Evolutionary conservation across 2,329 filamentous ascomycete genomes (phyloP), one percentile per base, ranked within the genome.

Genomic region (Fusarium buharicum): DNA sequence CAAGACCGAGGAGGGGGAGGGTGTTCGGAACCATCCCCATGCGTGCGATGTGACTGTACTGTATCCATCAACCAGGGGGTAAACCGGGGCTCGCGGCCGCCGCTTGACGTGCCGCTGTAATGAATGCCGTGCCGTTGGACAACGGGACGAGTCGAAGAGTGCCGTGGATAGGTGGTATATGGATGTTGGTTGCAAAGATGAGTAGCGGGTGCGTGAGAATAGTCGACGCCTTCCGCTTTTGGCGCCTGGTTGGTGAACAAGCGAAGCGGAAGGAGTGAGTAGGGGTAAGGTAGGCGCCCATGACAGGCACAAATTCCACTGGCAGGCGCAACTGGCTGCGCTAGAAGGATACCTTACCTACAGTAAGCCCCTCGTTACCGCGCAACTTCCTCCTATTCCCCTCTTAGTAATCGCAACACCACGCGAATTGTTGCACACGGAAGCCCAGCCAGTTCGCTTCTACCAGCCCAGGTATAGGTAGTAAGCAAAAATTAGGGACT

Each of bases 201-300:
- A 49, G 47, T 53, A 66, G 59, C 50, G 52, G 56, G 52, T 68
- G 61, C 55, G 56, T 63, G 58, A 48, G 53, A 53, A 57, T 69
- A 51, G 51, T 62, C 67, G 53, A 49, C 68, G 67, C 67, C 68
- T 70, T 70, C 68, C 68, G 62, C 62, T 70, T 70, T 62, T 56
- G 59, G 65, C 56, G 55, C 62, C 47, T 50, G 50, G 62, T 52
- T 55, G 50, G 56, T 50, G 28, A 38, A 62, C 62, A 59, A 59
- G 56, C 55, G 56, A 59, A 39, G 48, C 50, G 62, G 58, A 46
- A 59, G 55, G 45, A 50, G 44, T 49, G 16, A 55, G 49, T 60
- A 58, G 39, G 45, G 53, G 33, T 39, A 22, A 54, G 27, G 62
- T 46, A 63, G 49, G 33, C 52, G 63, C 62, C 49, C 59, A 63